Base-by-base conservation (phyloP, 2,329 filamentous ascomycete genomes). In the Trichoderma koningii region DNA sequence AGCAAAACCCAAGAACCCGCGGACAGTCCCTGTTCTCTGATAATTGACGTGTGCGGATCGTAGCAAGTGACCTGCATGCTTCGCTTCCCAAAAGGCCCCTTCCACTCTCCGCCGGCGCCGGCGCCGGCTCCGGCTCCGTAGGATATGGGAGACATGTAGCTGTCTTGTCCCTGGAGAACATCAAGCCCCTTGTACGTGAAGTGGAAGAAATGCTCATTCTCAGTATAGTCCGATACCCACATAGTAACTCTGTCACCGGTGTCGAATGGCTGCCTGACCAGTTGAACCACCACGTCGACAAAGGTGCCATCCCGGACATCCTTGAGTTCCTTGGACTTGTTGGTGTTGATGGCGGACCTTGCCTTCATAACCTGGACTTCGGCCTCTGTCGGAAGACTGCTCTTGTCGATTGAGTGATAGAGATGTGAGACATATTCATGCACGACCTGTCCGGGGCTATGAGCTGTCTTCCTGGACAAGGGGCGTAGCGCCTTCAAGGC, bases 141-240 rank as follows among this genome's bases (percentile, higher is more conserved):
- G 7, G 66, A 56, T 65, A 70, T 72, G 55, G 69, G 73, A 57
- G 68, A 57, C 66, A 76, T 76, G 71, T 91, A 89, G n/a, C 81
- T 83, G 66, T 78, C 82, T 47, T 76, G 76, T 5, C 74, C 69
- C 7, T 74, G 73, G 1, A 74, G 69, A 3, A 75, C 68, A 21
- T 67, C 71, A 26, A 73, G 72, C 66, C 71, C 76, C 12, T 72
- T 70, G 55, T 73, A 75, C 44, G 66, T 68, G 63, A 70, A 86
- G 42, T 87, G 76, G 68, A 83, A 88, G 65, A 97, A 87, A 1
- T 71, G 66, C 0, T 80, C 72, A 71, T 97, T 92, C 57, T 85
- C 78, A 0, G 92, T 96, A 74, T 93, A 97, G 75, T 97, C 93
- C 0, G 91, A 90, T 19, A 96, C 79, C 80, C 93, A 93, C 0